Base-by-base conservation (phyloP, 257 asterid genomes). In the Solanum paucissectum region DNA sequence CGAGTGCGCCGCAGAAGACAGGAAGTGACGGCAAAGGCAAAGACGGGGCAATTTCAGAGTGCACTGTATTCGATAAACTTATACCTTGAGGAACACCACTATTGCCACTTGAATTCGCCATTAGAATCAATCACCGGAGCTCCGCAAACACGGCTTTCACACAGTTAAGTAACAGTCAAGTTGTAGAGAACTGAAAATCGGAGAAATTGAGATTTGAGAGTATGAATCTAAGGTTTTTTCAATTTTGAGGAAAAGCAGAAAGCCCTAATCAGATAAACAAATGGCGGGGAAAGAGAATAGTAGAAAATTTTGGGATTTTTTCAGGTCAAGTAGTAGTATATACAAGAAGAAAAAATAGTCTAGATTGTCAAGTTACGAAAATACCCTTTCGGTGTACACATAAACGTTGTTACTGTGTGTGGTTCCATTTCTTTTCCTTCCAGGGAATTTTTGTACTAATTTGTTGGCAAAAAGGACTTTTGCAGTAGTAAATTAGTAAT, bases 11-110 rank as follows among this genome's bases (percentile, higher is more conserved):
- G 88, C 99, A 95, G 87, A 93, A 94, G 85, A 97, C 99, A 81
- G 99, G 99, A 25, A 97, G 94, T 88, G 99, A 92, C 89, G 99
- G 99, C 89, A 97, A 89, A 86, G 98, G 98, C 94, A 97, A 83
- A 92, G 96, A 92, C 86, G 95, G 91, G 77, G 98, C 95, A 87
- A 95, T 95, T 90, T 97, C 99, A 55, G 98, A 92, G 91, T 97
- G 96, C 84, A 96, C 92, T 23, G 98, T 93, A 88, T 95, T 97
- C 76, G 98, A 89, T 83, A 97, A 96, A 91, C 92, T 91, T 64
- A 97, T 93, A 38, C 99, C 99, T 76, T 83, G 90, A 21, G 98
- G 99, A 37, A 92, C 44, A 75, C 87, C 91, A 34, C 90, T 90
- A 36, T 88, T 87, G 32, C 87, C 90, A 73, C 89, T 74, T 27